phyloP scores from a whole-genome alignment of 495 filamentous ascomycete genomes.

The Aspergillus panamensis region DNA sequence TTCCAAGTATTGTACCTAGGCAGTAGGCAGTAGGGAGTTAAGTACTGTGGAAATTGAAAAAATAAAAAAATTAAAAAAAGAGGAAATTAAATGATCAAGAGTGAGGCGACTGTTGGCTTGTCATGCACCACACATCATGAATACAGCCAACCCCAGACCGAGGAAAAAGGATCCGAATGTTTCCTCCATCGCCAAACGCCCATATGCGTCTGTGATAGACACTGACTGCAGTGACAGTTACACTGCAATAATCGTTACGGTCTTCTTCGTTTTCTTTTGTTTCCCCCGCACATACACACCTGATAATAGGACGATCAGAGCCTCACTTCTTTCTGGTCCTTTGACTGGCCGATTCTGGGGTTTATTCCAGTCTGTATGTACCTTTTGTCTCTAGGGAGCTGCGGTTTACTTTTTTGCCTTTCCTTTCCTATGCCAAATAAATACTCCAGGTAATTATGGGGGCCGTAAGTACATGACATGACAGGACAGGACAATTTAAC shows the following conservation, averaged over 20 bases:
- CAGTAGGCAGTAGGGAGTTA: no score
- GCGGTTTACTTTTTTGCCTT: not conserved
- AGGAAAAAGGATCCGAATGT: not conserved
- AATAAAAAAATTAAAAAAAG: not conserved
- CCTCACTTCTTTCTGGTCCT: conserved; percentile 1
- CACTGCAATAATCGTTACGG: not conserved
- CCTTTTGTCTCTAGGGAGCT: not conserved
- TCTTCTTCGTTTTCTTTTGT: not conserved
- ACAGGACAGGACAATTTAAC: no score
- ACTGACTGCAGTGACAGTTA: no score
- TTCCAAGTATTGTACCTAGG: no score
- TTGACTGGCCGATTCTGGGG: conserved; percentile 1
- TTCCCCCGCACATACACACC: conserved; percentile 2
- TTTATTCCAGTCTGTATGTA: not conserved
- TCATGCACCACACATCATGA: not conserved
- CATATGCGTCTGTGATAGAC: no score
- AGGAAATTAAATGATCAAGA: no score
- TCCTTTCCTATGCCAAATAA: not conserved
- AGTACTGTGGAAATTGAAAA: not conserved
- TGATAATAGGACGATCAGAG: conserved; percentile 10
- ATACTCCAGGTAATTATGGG: no score
- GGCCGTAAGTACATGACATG: no score
- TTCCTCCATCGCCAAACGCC: not conserved
- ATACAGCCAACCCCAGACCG: no score
- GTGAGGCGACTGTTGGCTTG: not conserved